phyloP scores from a whole-genome alignment of 2,329 filamentous ascomycete genomes.

The Neofusicoccum parvum region DNA sequence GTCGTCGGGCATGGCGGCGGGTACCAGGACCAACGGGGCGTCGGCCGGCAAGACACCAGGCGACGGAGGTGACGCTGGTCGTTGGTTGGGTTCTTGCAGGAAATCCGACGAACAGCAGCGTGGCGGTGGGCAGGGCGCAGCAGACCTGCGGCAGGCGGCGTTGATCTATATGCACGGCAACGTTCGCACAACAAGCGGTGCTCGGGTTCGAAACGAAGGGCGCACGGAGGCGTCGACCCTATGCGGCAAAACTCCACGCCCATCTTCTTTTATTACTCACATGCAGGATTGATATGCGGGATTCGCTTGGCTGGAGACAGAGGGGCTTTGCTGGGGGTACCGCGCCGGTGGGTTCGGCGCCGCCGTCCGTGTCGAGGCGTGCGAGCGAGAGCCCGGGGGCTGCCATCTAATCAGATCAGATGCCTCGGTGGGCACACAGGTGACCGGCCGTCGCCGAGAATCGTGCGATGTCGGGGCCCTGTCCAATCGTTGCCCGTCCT shows the following conservation, averaged over 20 bases:
- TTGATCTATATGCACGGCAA: neutral
- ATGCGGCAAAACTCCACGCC: neutral
- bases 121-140: neutral
- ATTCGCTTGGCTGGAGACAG: constrained; percentile 5
- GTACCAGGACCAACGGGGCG: too few species aligned
- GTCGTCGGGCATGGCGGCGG: neutral
- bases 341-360: neutral
- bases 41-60: too few species aligned
- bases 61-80: too few species aligned
- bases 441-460: too few species aligned
- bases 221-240: too few species aligned
- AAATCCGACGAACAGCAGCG: neutral
- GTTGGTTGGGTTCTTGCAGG: too few species aligned
- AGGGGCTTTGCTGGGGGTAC: neutral
- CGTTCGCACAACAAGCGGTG: neutral
- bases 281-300: neutral
- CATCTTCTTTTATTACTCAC: neutral
- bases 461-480: too few species aligned
- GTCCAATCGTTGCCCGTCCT: too few species aligned
- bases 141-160: neutral
- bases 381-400: neutral
- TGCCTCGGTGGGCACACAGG: neutral
- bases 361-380: neutral
- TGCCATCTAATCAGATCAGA: constrained; percentile 13
- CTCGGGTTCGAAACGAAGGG: too few species aligned